Evolutionary conservation across 169 alveolate genomes (phyloP).

Genomic region (Plasmodium gonderi): DNA sequence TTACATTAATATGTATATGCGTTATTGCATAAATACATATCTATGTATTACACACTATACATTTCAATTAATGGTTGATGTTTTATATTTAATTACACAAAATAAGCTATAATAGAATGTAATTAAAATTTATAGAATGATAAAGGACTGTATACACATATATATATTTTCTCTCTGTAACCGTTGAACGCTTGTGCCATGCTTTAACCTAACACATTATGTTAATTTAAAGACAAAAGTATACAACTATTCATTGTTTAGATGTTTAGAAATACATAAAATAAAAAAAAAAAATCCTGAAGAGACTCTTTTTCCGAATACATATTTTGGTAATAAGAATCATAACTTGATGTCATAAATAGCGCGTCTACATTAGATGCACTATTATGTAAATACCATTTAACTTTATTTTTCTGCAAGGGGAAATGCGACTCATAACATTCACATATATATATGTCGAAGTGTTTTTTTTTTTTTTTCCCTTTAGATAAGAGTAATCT

Average conservation of each 20-base stretch:
- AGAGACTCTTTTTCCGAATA: background rate
- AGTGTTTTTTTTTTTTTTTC: background rate
- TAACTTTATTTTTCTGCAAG: background rate
- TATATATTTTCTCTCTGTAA: background rate
- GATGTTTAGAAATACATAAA: background rate
- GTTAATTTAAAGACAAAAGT: background rate
- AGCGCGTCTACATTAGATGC: background rate
- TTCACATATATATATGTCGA: background rate
- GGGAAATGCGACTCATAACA: background rate
- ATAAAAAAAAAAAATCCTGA: background rate
- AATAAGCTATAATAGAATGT: background rate
- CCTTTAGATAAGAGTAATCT: background rate
- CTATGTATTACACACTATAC: background rate
- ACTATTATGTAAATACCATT: background rate
- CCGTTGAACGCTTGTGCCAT: background rate
- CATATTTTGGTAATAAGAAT: background rate
- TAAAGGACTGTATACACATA: background rate
- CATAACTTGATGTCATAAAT: background rate
- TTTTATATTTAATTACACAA: background rate
- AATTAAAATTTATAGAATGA: background rate
- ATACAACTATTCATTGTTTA: background rate
- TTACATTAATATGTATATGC: background rate
- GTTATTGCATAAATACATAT: background rate
- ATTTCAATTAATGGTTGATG: background rate
- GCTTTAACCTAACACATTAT: background rate